Evolutionary conservation across 139 green algal genomes (phyloP).

Genomic region (Chlorella sp.): DNA sequence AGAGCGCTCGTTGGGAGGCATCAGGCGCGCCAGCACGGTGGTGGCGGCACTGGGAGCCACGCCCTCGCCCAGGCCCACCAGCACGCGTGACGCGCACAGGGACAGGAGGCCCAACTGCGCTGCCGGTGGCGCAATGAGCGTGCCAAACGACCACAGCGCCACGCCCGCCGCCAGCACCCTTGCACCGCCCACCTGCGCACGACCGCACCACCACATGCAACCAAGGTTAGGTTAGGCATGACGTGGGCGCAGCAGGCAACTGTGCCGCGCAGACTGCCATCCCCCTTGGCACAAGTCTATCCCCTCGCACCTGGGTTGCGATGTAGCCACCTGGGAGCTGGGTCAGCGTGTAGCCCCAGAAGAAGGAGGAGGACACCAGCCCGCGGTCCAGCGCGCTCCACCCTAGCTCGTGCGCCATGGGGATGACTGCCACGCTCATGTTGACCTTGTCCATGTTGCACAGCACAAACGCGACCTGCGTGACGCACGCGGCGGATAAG

Average conservation of each 20-base stretch:
- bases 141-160: constrained; percentile 86
- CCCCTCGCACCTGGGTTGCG: constrained; percentile 72
- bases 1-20: constrained; percentile 61
- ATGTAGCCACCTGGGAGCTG: constrained; percentile 91
- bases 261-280: not conserved
- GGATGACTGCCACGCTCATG: constrained; percentile 97
- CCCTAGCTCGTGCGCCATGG: constrained; percentile 91
- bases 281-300: too few relatives aligned
- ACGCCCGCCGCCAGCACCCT: constrained; percentile 85
- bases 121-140: constrained; percentile 73
- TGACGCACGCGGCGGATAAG: not conserved
- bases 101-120: constrained; percentile 64
- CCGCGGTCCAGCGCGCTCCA: constrained; percentile 84
- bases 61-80: constrained; percentile 95
- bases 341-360: constrained; percentile 94
- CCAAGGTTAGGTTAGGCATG: too few relatives aligned
- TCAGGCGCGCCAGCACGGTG: constrained; percentile 71
- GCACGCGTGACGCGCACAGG: constrained; percentile 77
- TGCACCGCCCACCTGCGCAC: constrained; percentile 64
- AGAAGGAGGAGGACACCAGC: constrained; percentile 93
- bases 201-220: too few relatives aligned
- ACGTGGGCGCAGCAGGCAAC: too few relatives aligned
- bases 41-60: constrained; percentile 87
- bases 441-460: constrained; percentile 99
- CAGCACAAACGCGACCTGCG: constrained; percentile 60